These are phyloP conservation scores for Xylaria venustula DNA, from an alignment of 495 filamentous ascomycete species.

Conservation along the genomic window DNA sequence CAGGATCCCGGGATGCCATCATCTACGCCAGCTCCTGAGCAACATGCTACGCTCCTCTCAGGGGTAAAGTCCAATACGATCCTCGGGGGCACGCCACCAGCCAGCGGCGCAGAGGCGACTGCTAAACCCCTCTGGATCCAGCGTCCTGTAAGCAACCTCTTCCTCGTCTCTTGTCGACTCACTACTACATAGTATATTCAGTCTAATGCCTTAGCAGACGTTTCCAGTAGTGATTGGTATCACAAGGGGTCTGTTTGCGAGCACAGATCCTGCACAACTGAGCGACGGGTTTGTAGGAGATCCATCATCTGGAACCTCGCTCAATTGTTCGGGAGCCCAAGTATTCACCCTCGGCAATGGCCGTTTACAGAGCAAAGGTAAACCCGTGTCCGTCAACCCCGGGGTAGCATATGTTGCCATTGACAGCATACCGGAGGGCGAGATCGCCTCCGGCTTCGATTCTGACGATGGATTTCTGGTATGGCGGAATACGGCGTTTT, in stretches of 20 bases:
- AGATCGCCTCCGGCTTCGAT: neutral
- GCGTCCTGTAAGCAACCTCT: neutral
- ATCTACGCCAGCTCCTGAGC: neutral
- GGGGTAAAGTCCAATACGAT: neutral
- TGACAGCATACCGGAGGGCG: neutral
- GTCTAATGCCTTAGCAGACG: neutral
- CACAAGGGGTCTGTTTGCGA: neutral
- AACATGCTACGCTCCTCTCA: neutral
- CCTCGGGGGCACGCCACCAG: neutral
- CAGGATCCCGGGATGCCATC: too few relatives aligned
- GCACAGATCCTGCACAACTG: neutral
- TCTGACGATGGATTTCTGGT: neutral
- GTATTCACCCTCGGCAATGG: neutral
- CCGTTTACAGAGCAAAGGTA: neutral
- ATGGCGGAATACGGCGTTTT: conserved; percentile 9
- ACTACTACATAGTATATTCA: neutral
- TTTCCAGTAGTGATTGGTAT: neutral
- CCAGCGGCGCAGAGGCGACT: neutral
- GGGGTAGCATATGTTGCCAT: conserved; percentile 1
- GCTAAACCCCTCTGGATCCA: neutral
- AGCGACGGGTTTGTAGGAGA: neutral
- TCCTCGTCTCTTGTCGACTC: neutral
- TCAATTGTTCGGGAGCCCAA: neutral
- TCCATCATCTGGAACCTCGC: neutral
- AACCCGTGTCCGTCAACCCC: neutral